Evolutionary conservation across 2,329 filamentous ascomycete species (phyloP).

Genomic region (Epichloe amarillans): DNA sequence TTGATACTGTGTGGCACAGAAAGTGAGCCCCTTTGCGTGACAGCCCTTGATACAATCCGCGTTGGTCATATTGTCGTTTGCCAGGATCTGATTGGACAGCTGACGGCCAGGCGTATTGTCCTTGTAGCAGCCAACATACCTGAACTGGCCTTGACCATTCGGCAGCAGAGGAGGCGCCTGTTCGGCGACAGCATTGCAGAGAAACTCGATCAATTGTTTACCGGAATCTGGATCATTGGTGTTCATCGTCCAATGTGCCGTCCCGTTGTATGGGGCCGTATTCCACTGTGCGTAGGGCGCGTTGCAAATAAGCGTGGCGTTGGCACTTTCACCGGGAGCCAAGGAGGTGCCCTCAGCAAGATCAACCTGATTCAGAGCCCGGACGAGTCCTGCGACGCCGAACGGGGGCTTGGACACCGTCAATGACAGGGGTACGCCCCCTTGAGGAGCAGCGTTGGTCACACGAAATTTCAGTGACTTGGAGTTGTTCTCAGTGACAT

Average conservation of each 20-base stretch:
- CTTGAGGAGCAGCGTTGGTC: conserved; percentile 34
- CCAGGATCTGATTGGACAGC: conserved; percentile 28
- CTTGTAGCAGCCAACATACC: conserved; percentile 40
- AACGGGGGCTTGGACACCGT: conserved; percentile 50
- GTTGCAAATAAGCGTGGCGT: conserved; percentile 39
- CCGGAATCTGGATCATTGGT: conserved; percentile 37
- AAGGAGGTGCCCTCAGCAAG: conserved; percentile 43
- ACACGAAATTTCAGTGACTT: conserved; percentile 36
- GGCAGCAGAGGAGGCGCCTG: conserved; percentile 35
- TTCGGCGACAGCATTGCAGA: conserved; percentile 36
- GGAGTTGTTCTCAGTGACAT: conserved; percentile 38
- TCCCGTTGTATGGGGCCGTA: conserved; percentile 32
- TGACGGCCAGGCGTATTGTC: conserved; percentile 44
- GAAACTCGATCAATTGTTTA: conserved; percentile 39
- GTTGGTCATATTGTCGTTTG: conserved; percentile 27
- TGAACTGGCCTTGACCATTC: conserved; percentile 33
- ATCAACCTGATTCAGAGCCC: conserved; percentile 40
- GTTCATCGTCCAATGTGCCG: conserved; percentile 42
- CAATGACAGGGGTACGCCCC: conserved; percentile 34
- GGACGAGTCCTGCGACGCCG: conserved; percentile 38
- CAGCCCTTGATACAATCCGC: conserved; percentile 33
- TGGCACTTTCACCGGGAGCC: conserved; percentile 33
- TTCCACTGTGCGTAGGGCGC: conserved; percentile 46
- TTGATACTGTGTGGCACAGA: conserved; percentile 36
- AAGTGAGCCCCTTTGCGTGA: conserved; percentile 19